Percentiles rank a stretch among this genome's conserved stretches.
Evolutionary conservation across 768 basidiomycete species (phyloP).

Genomic region (Hypholoma sublateritium): DNA sequence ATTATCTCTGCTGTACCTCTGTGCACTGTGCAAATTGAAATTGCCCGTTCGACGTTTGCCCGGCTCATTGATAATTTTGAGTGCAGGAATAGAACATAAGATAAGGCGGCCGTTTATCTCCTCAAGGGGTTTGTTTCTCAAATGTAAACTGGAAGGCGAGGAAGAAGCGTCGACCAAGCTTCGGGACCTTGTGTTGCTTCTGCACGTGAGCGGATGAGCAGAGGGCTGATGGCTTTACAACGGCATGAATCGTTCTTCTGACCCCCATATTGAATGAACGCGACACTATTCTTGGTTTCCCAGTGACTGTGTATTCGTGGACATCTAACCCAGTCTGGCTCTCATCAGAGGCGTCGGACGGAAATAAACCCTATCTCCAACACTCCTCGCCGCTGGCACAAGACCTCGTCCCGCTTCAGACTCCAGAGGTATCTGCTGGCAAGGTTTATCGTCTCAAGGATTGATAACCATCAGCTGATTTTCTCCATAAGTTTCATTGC

Average conservation of each 20-base stretch:
- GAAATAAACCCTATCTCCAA: no score
- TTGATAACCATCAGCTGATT: background rate
- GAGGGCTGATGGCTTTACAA: background rate
- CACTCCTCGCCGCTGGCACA: background rate
- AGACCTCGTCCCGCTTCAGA: background rate
- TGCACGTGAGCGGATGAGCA: background rate
- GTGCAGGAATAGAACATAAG: no score
- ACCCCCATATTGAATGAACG: background rate
- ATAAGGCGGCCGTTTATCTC: background rate
- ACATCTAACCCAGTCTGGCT: no score
- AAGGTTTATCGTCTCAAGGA: background rate
- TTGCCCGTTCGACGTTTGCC: no score
- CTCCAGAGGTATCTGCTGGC: conserved; percentile 1
- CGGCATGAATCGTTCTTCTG: background rate
- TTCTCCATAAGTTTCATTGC: background rate
- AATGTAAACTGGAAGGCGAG: background rate
- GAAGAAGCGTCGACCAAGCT: background rate
- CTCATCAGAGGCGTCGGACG: no score
- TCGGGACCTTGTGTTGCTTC: background rate
- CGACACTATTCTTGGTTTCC: conserved; percentile 1
- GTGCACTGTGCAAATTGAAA: no score
- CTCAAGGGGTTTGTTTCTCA: background rate
- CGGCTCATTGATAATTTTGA: no score
- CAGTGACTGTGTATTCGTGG: no score
- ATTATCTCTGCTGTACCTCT: no score